A percentile compares a stretch with the other conserved stretches of the same genome.
phyloP scores from a whole-genome alignment of 1,284 basidiomycete species.

The Sporisorium scitamineum region DNA sequence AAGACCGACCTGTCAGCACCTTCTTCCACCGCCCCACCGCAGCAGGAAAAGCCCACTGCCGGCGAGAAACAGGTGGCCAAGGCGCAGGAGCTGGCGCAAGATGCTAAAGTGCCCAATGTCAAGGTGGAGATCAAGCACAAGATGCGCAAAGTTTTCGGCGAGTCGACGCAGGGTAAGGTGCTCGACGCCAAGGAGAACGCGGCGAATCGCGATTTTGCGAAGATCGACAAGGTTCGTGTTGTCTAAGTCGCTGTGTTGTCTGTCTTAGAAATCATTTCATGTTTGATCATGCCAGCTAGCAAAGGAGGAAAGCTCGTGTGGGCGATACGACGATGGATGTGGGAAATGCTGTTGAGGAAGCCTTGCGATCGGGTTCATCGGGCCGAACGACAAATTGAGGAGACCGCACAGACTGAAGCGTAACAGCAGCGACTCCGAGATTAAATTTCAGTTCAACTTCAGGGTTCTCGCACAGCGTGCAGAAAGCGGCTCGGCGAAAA shows the following conservation, averaged over 20 bases:
- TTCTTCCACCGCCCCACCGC: neutral
- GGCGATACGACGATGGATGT: neutral
- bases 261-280: neutral
- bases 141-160: conserved; percentile 42
- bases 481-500: neutral
- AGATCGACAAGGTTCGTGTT: conserved; percentile 44
- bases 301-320: neutral
- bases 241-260: conserved; percentile 13
- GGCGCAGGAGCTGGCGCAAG: conserved; percentile 25
- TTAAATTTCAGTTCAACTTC: neutral
- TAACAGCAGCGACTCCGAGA: neutral
- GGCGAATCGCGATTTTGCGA: conserved; percentile 34
- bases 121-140: conserved; percentile 31
- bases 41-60: conserved; percentile 13
- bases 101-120: conserved; percentile 37
- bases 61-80: conserved; percentile 36
- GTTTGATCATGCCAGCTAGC: neutral
- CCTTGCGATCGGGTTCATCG: conserved; percentile 5
- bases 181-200: conserved; percentile 38
- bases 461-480: neutral
- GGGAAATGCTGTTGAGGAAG: neutral
- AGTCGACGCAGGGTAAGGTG: conserved; percentile 23
- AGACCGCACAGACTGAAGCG: neutral
- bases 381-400: too few species aligned
- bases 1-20: conserved; percentile 22